Conservation (phyloP, 176 grass and related monocot species). For the Hordeum marinum region DNA sequence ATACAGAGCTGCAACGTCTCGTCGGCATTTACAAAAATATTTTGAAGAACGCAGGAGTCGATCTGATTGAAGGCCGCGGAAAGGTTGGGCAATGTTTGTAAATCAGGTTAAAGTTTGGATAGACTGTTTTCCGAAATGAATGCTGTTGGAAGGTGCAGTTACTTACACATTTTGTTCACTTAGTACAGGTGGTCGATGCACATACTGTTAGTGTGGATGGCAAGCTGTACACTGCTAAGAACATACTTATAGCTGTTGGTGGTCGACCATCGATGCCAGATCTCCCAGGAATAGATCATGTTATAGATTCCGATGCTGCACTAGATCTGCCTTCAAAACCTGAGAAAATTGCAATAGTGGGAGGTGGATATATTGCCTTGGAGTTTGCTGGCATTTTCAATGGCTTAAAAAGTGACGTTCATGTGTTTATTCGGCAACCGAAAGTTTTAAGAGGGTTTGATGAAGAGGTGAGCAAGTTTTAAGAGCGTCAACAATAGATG, state of each 20-base stretch:
- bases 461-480: conserved; percentile 58
- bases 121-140: neutral
- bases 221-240: conserved; percentile 58
- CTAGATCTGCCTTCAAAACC: conserved; percentile 55
- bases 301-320: conserved; percentile 69
- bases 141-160: conserved; percentile 5
- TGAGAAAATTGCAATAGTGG: conserved; percentile 74
- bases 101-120: conserved; percentile 35
- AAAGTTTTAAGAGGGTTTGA: conserved; percentile 79
- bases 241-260: conserved; percentile 74
- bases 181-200: conserved; percentile 56
- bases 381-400: conserved; percentile 79
- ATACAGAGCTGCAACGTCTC: conserved; percentile 68
- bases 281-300: conserved; percentile 75
- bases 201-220: conserved; percentile 68
- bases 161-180: conserved; percentile 27
- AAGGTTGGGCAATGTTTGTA: conserved; percentile 52
- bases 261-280: conserved; percentile 51
- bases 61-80: conserved; percentile 77
- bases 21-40: conserved; percentile 79
- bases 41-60: conserved; percentile 53
- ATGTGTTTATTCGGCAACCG: conserved; percentile 81
- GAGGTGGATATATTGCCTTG: conserved; percentile 81
- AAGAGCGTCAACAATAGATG: neutral
- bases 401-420: conserved; percentile 75